Percentiles rank a stretch among this genome's conserved stretches.
Evolutionary conservation across 371 early-diverging fungal genomes (phyloP).

Genomic region (Parasitella parasitica): DNA sequence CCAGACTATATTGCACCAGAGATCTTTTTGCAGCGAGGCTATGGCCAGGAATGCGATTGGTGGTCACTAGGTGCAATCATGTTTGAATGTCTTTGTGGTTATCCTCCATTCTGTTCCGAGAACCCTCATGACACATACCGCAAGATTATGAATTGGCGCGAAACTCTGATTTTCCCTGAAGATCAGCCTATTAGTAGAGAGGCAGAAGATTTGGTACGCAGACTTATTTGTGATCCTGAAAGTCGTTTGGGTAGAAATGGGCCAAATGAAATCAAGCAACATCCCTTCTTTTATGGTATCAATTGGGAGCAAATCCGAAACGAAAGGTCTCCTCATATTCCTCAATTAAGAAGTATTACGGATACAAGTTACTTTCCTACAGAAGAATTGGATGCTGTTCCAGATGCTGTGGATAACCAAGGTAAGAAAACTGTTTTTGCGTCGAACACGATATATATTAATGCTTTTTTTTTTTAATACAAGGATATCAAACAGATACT

Average conservation of each 20-base stretch:
- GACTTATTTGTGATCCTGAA: slow-evolving; percentile 85
- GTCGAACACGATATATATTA: too few relatives aligned
- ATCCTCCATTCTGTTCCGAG: slow-evolving; percentile 97
- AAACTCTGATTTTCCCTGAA: slow-evolving; percentile 87
- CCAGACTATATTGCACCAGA: slow-evolving; percentile 98
- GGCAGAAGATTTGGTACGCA: slow-evolving; percentile 90
- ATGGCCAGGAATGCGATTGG: slow-evolving; percentile 98
- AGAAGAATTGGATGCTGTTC: slow-evolving; percentile 84
- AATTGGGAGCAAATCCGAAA: slow-evolving; percentile 90
- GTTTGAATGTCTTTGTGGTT: slow-evolving; percentile 96
- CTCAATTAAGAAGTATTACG: slow-evolving; percentile 91
- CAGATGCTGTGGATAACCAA: slow-evolving; percentile 48
- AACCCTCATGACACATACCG: slow-evolving; percentile 95
- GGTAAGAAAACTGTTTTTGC: slow-evolving; percentile 11
- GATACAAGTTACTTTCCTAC: slow-evolving; percentile 97
- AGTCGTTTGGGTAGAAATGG: slow-evolving; percentile 80
- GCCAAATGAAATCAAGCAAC: slow-evolving; percentile 86
- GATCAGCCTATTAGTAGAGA: slow-evolving; percentile 90
- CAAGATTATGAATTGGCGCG: slow-evolving; percentile 95
- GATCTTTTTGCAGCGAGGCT: slow-evolving; percentile 91
- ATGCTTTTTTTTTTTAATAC: background rate
- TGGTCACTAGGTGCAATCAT: slow-evolving; percentile 99
- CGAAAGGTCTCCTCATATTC: slow-evolving; percentile 91
- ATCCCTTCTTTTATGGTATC: slow-evolving; percentile 95
- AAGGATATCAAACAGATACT: slow-evolving; percentile 38